Conservation (phyloP, 176 grass and related monocot species). For the Oryza punctata region DNA sequence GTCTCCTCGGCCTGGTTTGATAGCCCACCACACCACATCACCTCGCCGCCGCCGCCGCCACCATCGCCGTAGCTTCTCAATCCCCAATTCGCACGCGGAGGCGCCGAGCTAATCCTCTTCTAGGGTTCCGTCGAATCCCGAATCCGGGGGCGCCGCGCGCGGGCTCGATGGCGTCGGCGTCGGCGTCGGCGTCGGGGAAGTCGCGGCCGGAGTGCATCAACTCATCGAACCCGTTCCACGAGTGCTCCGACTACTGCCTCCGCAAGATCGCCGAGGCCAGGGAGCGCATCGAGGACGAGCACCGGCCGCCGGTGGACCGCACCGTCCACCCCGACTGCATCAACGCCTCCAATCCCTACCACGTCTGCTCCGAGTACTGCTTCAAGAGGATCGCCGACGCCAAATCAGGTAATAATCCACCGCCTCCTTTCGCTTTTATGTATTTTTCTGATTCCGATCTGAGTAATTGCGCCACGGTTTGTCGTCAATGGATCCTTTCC, state of each 20-base stretch:
- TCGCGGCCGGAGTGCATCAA: conserved; percentile 66
- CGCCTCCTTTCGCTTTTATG: neutral
- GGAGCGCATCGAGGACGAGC: conserved; percentile 32
- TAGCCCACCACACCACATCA: too few relatives aligned
- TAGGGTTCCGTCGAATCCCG: conserved; percentile 12
- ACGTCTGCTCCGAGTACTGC: conserved; percentile 68
- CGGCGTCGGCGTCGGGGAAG: conserved; percentile 1
- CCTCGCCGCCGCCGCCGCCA: too few relatives aligned
- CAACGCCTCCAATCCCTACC: conserved; percentile 74
- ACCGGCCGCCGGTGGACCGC: conserved; percentile 34
- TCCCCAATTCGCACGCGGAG: neutral
- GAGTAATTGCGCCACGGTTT: neutral
- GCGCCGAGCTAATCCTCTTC: neutral
- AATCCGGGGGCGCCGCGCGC: neutral
- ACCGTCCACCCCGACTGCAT: conserved; percentile 69
- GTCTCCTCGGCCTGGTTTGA: neutral
- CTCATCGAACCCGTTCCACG: conserved; percentile 71
- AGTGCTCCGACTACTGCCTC: conserved; percentile 76
- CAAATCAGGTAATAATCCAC: conserved; percentile 9
- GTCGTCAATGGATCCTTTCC: neutral
- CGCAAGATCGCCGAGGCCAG: conserved; percentile 61
- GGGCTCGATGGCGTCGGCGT: conserved; percentile 15
- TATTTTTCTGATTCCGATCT: neutral
- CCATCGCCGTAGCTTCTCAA: neutral
- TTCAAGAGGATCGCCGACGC: conserved; percentile 64